Evolutionary conservation across 1,139 yeast genomes (phyloP).

Genomic region (Suhomyces bokatorum): DNA sequence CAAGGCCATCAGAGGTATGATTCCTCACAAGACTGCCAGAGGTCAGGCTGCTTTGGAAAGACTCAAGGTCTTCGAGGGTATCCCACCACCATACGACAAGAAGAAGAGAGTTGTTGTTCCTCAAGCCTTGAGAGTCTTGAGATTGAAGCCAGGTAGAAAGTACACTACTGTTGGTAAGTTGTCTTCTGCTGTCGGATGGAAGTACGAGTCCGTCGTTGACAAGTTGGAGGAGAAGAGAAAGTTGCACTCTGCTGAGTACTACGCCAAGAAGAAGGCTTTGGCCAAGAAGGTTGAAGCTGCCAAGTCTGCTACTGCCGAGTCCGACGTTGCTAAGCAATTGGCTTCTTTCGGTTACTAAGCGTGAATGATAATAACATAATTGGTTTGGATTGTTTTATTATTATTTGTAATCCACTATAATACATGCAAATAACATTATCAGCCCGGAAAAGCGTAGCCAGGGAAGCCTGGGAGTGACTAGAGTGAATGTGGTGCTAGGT

Average conservation of each 20-base stretch:
- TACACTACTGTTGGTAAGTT: constrained; percentile 98
- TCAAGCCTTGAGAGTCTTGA: constrained; percentile 98
- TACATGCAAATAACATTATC: constrained; percentile 15
- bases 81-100: constrained; percentile 99
- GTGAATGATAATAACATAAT: constrained; percentile 14
- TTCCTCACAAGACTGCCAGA: constrained; percentile 99
- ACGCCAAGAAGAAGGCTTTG: constrained; percentile 97
- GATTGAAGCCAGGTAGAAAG: constrained; percentile 99
- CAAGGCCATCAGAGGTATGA: constrained; percentile 99
- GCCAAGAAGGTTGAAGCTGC: constrained; percentile 89
- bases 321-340: constrained; percentile 74
- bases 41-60: constrained; percentile 99
- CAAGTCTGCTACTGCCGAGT: constrained; percentile 72
- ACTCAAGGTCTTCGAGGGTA: constrained; percentile 99
- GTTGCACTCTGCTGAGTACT: constrained; percentile 98
- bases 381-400: constrained; percentile 13
- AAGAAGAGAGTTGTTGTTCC: constrained; percentile 99
- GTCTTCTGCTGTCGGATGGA: constrained; percentile 98
- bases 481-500: too few species aligned
- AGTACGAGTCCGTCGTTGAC: constrained; percentile 97
- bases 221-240: constrained; percentile 99
- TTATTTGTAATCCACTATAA: constrained; percentile 13
- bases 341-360: constrained; percentile 78
- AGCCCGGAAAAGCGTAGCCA: neutral
- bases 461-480: too few species aligned